phyloP scores from a whole-genome alignment of 768 basidiomycete species.

The Suillus plorans region DNA sequence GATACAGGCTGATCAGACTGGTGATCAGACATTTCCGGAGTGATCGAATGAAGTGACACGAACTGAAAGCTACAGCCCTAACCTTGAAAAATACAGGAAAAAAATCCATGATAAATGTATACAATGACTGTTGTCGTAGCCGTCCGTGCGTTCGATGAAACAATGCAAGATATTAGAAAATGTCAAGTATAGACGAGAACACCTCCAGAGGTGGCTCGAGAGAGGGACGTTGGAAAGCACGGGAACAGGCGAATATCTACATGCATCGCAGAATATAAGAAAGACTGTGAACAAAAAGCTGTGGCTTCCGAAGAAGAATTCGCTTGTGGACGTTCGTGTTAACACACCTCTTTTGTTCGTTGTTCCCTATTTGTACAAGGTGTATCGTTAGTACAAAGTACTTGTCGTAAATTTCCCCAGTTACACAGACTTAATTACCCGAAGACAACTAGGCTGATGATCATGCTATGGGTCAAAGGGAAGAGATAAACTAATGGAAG shows the following conservation, averaged over 20 bases:
- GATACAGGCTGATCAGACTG: conserved; percentile 37
- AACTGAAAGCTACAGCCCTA: conserved; percentile 30
- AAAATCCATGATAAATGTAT: conserved; percentile 24
- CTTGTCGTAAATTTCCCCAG: too few species aligned
- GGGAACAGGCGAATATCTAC: not conserved
- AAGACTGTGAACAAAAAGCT: conserved; percentile 10
- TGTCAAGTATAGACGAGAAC: conserved; percentile 13
- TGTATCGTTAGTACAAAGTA: not conserved
- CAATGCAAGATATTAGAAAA: not conserved
- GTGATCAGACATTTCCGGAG: not conserved
- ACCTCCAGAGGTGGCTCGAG: conserved; percentile 14
- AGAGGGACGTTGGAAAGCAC: not conserved
- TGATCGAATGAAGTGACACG: conserved; percentile 6
- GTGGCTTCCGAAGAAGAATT: conserved; percentile 11
- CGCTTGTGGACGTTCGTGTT: not conserved
- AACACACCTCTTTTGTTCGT: not conserved
- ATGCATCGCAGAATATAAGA: conserved; percentile 10
- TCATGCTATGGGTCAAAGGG: too few species aligned
- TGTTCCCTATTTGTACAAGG: conserved; percentile 1
- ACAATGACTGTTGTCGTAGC: not conserved
- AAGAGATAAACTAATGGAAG: too few species aligned
- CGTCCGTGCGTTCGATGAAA: not conserved
- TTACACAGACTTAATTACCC: too few species aligned
- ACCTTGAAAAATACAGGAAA: conserved; percentile 32
- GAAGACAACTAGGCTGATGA: too few species aligned